phyloP scores from a whole-genome alignment of 345 rosid genomes.

The Durio zibethinus region DNA sequence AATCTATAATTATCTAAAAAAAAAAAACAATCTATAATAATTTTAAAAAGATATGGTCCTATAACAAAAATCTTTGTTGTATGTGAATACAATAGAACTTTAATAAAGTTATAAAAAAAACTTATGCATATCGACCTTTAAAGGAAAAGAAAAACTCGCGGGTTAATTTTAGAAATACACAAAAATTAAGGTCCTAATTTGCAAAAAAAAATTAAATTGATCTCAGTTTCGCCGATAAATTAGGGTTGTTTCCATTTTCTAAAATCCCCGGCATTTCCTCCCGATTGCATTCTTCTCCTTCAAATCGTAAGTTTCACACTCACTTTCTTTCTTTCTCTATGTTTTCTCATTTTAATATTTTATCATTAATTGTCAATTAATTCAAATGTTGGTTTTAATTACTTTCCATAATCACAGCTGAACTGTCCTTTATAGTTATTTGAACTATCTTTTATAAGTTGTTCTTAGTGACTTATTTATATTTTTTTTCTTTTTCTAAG shows the following conservation, averaged over 20 bases:
- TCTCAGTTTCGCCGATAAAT: constrained; percentile 10
- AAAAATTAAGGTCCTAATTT: not conserved
- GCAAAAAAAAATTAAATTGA: not conserved
- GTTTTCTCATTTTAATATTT: not conserved
- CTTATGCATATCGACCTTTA: too few relatives aligned
- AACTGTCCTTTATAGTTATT: not conserved
- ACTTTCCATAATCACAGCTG: not conserved
- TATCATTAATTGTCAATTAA: not conserved
- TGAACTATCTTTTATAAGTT: not conserved
- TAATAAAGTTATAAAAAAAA: too few relatives aligned
- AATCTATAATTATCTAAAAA: too few relatives aligned
- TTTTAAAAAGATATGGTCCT: too few relatives aligned
- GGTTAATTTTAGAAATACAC: not conserved
- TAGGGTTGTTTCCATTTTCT: constrained; percentile 24
- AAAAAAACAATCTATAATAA: too few relatives aligned
- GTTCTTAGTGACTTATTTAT: not conserved
- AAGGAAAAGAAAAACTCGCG: not conserved
- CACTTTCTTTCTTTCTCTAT: not conserved
- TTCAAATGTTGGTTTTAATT: not conserved
- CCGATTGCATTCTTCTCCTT: not conserved
- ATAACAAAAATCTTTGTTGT: not conserved
- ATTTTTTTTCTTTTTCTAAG: not conserved
- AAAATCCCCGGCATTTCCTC: not conserved
- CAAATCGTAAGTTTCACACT: constrained; percentile 14
- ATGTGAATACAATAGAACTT: too few relatives aligned